Evolutionary conservation across 148 eudicot genomes (phyloP).

Genomic region (Chenopodium quinoa): DNA sequence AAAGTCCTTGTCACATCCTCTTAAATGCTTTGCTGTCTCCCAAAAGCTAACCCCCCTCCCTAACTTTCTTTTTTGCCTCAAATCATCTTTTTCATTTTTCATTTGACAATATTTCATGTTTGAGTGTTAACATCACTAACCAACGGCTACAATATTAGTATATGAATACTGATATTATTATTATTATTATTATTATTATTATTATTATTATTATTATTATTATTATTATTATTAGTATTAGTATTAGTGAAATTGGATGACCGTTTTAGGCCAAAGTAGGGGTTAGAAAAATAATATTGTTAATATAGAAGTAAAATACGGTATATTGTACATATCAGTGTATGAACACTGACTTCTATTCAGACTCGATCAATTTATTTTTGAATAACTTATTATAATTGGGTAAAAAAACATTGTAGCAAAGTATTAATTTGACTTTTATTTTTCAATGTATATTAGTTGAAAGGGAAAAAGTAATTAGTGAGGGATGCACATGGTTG

Average conservation of each 20-base stretch:
- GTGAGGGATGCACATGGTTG: constrained; percentile 1
- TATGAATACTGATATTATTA: too few species aligned
- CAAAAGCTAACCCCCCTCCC: constrained; percentile 19
- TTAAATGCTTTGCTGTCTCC: constrained; percentile 34
- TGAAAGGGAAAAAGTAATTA: not conserved
- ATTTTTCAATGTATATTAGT: not conserved
- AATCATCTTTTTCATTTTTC: not conserved
- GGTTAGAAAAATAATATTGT: too few species aligned
- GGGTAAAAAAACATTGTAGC: too few species aligned
- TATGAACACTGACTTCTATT: too few species aligned
- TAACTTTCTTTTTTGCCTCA: not conserved
- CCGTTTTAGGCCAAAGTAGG: not conserved
- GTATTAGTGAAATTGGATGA: not conserved
- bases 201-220: too few species aligned
- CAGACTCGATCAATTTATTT: too few species aligned
- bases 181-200: not conserved
- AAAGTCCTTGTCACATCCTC: constrained; percentile 24
- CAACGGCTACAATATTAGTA: constrained; percentile 1
- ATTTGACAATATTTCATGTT: not conserved
- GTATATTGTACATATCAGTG: too few species aligned
- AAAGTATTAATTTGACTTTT: too few species aligned
- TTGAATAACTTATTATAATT: too few species aligned
- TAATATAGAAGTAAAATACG: too few species aligned
- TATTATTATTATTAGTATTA: too few species aligned
- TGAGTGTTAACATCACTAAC: not conserved